phyloP scores from a whole-genome alignment of 441 rosid genomes.

The Rhodomyrtus psidioides region DNA sequence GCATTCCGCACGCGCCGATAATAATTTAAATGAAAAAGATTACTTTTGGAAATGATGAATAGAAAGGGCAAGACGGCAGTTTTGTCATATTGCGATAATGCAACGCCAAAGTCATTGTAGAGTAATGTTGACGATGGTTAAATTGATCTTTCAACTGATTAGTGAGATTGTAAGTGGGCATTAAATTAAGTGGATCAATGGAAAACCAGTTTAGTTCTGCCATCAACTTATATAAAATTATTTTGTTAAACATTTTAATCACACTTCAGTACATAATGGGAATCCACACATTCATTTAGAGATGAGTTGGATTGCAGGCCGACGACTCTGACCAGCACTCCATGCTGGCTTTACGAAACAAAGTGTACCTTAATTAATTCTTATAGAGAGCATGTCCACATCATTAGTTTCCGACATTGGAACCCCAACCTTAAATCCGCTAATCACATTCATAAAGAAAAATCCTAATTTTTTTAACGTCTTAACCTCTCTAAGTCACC shows the following conservation, averaged over 20 bases:
- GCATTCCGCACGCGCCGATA: background rate
- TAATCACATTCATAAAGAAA: background rate
- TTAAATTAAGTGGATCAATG: background rate
- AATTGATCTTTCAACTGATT: too few relatives aligned
- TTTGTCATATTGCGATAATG: background rate
- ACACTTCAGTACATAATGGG: background rate
- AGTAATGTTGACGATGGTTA: too few relatives aligned
- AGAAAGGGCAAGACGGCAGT: background rate
- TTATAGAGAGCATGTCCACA: background rate
- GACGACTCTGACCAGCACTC: background rate
- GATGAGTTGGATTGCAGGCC: background rate
- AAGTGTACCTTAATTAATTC: background rate
- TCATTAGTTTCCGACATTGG: background rate
- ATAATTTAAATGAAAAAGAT: background rate
- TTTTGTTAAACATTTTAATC: background rate
- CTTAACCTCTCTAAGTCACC: too few relatives aligned
- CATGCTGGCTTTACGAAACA: background rate
- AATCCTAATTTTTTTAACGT: background rate
- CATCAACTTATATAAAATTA: background rate
- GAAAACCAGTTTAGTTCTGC: background rate
- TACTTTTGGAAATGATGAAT: background rate
- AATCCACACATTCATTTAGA: background rate
- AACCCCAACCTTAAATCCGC: background rate
- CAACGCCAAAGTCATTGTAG: background rate
- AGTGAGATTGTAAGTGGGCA: background rate